Evolutionary conservation across 768 basidiomycete species (phyloP).

Genomic region (Galerina marginata): DNA sequence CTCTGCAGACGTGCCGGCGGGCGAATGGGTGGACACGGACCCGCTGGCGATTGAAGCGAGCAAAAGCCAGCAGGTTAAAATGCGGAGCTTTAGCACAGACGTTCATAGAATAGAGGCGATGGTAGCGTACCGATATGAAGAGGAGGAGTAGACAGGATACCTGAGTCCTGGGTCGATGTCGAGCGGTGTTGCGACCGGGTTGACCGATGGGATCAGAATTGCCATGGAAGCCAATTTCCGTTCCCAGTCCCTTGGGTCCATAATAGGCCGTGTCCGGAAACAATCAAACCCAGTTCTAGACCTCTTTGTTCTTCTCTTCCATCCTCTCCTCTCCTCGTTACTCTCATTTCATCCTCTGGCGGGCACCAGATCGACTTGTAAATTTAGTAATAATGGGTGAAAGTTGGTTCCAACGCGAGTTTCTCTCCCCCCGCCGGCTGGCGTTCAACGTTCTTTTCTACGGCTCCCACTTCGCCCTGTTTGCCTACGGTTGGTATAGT

Average conservation of each 20-base stretch:
- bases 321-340: constrained; percentile 22
- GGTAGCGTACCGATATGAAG: constrained; percentile 96
- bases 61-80: constrained; percentile 92
- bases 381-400: constrained; percentile 55
- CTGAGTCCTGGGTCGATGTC: constrained; percentile 2
- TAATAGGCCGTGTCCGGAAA: constrained; percentile 17
- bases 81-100: constrained; percentile 96
- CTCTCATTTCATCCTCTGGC: constrained; percentile 47
- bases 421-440: constrained; percentile 66
- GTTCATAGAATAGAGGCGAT: constrained; percentile 97
- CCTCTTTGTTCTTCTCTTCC: constrained; percentile 26
- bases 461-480: constrained; percentile 73
- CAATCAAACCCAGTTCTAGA: constrained; percentile 14
- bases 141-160: constrained; percentile 41
- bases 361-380: constrained; percentile 50
- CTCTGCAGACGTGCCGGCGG: constrained; percentile 88
- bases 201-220: constrained; percentile 39
- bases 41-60: constrained; percentile 91
- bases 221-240: constrained; percentile 31
- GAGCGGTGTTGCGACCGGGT: constrained; percentile 22
- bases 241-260: constrained; percentile 21
- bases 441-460: constrained; percentile 83
- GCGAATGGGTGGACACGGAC: constrained; percentile 97
- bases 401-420: constrained; percentile 76
- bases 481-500: constrained; percentile 88